A percentile compares a stretch with the other conserved stretches of the same genome.
Conservation (phyloP, 495 filamentous ascomycete genomes). For the Neurospora sp. region DNA sequence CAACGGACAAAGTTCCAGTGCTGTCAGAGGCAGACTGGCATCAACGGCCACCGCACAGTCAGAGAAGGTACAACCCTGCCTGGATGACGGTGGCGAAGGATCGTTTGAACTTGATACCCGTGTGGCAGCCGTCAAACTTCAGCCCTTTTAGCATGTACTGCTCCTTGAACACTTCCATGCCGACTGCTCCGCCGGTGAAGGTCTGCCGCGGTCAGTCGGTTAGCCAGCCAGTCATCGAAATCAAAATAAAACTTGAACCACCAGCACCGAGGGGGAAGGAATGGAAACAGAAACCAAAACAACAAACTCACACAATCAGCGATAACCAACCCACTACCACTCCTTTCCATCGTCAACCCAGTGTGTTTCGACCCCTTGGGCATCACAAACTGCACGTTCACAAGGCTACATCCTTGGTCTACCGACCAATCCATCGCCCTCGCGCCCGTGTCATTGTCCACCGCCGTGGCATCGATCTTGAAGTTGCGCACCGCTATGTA, state of each 20-base stretch:
- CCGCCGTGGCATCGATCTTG: not conserved
- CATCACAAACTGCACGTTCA: conserved; percentile 22
- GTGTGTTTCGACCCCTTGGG: conserved; percentile 29
- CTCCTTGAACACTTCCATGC: conserved; percentile 38
- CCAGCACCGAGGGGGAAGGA: not conserved
- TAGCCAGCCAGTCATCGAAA: not conserved
- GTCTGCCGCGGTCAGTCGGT: conserved; percentile 11
- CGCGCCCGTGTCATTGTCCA: not conserved
- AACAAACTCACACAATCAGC: conserved; percentile 35
- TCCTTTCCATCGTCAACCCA: conserved; percentile 29
- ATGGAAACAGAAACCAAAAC: not conserved
- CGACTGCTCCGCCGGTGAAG: conserved; percentile 40
- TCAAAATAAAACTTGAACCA: not conserved
- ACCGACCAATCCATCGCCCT: not conserved
- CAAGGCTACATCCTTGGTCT: not conserved
- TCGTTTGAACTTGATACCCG: not conserved
- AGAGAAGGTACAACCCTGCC: conserved; percentile 21
- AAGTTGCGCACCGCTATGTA: not conserved
- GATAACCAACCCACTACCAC: conserved; percentile 34
- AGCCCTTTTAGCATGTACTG: conserved; percentile 33
- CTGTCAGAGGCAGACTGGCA: conserved; percentile 32
- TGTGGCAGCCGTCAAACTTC: conserved; percentile 1
- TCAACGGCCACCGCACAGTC: conserved; percentile 47
- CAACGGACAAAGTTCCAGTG: conserved; percentile 35
- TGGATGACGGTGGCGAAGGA: not conserved